Conservation (phyloP, 75 land plant species). For the Chamaecyparis obtusa region DNA sequence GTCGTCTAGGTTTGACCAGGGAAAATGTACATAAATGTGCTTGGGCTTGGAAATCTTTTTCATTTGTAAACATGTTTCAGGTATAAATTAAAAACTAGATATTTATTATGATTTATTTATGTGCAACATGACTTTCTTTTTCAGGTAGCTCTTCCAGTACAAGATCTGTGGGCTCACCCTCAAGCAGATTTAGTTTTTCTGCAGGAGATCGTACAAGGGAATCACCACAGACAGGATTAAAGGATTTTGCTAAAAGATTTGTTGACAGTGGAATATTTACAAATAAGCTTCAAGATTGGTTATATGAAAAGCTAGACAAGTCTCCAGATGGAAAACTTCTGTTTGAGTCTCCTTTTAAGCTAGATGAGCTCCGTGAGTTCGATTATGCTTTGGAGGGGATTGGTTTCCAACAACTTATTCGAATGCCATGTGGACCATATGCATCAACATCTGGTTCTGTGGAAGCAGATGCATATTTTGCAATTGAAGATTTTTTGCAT, state of each 20-base stretch:
- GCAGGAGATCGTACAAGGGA: slow-evolving; percentile 14
- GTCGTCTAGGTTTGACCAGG: no score
- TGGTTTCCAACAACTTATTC: slow-evolving; percentile 63
- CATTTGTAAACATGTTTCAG: no score
- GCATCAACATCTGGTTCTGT: slow-evolving; percentile 29
- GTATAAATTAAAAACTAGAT: neutral
- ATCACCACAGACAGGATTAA: slow-evolving; percentile 34
- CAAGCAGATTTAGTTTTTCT: slow-evolving; percentile 27
- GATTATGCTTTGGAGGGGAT: slow-evolving; percentile 84
- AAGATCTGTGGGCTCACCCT: slow-evolving; percentile 20
- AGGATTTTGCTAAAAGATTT: slow-evolving; percentile 45
- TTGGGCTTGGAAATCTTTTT: no score
- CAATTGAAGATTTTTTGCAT: slow-evolving; percentile 78
- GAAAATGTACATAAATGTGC: no score
- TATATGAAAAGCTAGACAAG: slow-evolving; percentile 28
- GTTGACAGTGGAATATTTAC: slow-evolving; percentile 45
- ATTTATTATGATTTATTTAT: neutral
- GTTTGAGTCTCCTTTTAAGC: slow-evolving; percentile 57
- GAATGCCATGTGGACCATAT: slow-evolving; percentile 62
- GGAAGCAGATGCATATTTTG: slow-evolving; percentile 59
- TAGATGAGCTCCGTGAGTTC: slow-evolving; percentile 64
- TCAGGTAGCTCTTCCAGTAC: slow-evolving; percentile 27
- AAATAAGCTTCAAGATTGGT: slow-evolving; percentile 39
- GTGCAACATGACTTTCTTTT: neutral
- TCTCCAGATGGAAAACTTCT: slow-evolving; percentile 29